These are phyloP conservation scores for Leishmania amazonensis DNA, from an alignment of 208 protist species.

Conservation along the genomic window DNA sequence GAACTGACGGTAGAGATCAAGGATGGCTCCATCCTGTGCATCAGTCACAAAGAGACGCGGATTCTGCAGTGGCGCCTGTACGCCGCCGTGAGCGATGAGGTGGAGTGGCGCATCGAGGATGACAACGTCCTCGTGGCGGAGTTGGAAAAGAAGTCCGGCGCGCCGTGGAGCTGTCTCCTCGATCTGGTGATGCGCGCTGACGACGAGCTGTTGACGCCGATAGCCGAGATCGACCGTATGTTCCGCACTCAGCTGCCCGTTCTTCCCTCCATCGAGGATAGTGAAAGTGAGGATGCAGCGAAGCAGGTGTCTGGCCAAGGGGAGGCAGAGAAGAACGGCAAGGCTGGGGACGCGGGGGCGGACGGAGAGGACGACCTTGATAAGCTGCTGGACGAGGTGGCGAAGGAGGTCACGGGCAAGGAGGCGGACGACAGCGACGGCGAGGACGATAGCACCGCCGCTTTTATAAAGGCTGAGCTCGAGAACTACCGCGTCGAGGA, in stretches of 20 bases:
- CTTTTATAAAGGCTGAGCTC: conserved; percentile 75
- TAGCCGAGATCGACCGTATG: conserved; percentile 65
- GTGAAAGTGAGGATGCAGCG: conserved; percentile 17
- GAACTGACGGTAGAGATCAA: conserved; percentile 85
- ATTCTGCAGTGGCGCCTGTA: conserved; percentile 90
- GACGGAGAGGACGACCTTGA: conserved; percentile 69
- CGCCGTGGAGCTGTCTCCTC: conserved; percentile 78
- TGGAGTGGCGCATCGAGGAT: conserved; percentile 83
- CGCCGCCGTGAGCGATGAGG: conserved; percentile 63
- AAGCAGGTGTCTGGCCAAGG: conserved; percentile 46
- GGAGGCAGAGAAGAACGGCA: conserved; percentile 12
- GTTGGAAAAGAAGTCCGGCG: conserved; percentile 59
- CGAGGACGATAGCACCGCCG: conserved; percentile 31
- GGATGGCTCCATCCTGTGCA: conserved; percentile 70
- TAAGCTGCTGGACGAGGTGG: conserved; percentile 78
- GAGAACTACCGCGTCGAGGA: conserved; percentile 74
- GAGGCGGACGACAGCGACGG: conserved; percentile 27
- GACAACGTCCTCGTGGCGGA: conserved; percentile 65
- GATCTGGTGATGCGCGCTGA: conserved; percentile 69
- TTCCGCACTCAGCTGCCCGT: conserved; percentile 66
- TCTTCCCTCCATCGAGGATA: conserved; percentile 48
- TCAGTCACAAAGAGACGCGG: conserved; percentile 57
- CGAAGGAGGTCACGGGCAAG: conserved; percentile 55
- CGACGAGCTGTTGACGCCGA: conserved; percentile 54
- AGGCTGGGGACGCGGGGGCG: conserved; percentile 5